phyloP scores from a whole-genome alignment of 1,139 yeast genomes.

The Scheffersomyces illinoinensis region DNA sequence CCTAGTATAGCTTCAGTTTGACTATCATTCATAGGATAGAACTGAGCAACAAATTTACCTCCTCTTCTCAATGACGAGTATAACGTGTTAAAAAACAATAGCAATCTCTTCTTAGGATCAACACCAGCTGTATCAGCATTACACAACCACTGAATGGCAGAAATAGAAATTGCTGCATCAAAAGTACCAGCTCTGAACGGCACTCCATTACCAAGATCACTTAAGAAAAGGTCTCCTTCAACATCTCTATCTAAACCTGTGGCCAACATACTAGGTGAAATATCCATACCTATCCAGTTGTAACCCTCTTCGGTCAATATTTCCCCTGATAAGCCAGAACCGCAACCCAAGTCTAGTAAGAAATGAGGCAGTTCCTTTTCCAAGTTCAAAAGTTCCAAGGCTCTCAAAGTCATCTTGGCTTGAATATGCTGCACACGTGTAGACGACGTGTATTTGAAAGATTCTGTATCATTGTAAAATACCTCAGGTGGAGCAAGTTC shows the following conservation, averaged over 20 bases:
- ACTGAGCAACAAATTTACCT: slow-evolving; percentile 96
- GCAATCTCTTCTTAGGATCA: slow-evolving; percentile 84
- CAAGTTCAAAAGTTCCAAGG: slow-evolving; percentile 80
- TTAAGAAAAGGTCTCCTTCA: slow-evolving; percentile 88
- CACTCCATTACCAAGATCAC: slow-evolving; percentile 91
- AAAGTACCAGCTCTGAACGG: slow-evolving; percentile 97
- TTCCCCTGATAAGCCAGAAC: slow-evolving; percentile 95
- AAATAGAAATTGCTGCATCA: slow-evolving; percentile 94
- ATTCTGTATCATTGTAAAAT: slow-evolving; percentile 87
- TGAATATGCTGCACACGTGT: slow-evolving; percentile 98
- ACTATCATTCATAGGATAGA: slow-evolving; percentile 87
- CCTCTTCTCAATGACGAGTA: slow-evolving; percentile 88
- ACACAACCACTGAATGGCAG: slow-evolving; percentile 97
- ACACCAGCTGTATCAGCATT: slow-evolving; percentile 84
- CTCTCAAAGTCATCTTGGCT: slow-evolving; percentile 95
- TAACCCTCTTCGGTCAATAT: slow-evolving; percentile 93
- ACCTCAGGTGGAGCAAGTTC: slow-evolving; percentile 97
- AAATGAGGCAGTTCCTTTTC: slow-evolving; percentile 64
- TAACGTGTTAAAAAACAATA: slow-evolving; percentile 82
- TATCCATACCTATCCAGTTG: slow-evolving; percentile 96
- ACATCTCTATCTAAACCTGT: slow-evolving; percentile 89
- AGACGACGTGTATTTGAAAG: slow-evolving; percentile 84
- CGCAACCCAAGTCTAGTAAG: slow-evolving; percentile 92
- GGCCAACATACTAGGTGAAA: slow-evolving; percentile 93
- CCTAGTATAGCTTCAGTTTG: slow-evolving; percentile 76